phyloP scores from a whole-genome alignment of 306 rosid genomes.

The Vigna trinervia region DNA sequence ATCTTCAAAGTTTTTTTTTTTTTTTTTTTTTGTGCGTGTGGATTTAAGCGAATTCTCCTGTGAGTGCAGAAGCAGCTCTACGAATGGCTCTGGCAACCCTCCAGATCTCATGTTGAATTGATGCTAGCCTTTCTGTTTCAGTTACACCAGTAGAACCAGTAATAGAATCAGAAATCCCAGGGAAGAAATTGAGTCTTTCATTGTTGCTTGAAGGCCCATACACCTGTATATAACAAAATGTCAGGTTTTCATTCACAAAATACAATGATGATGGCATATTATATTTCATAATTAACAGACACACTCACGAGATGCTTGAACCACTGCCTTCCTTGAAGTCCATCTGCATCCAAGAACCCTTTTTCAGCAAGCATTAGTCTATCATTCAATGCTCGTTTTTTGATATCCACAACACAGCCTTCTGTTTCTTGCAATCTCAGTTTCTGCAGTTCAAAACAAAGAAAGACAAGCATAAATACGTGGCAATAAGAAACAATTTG shows the following conservation, averaged over 20 bases:
- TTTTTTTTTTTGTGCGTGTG: too few relatives aligned
- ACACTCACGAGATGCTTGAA: constrained; percentile 92
- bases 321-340: constrained; percentile 75
- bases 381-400: constrained; percentile 77
- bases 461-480: constrained; percentile 32
- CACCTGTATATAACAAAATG: constrained; percentile 51
- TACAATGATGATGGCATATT: background rate
- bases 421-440: constrained; percentile 57
- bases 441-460: constrained; percentile 53
- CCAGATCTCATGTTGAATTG: constrained; percentile 87
- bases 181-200: constrained; percentile 72
- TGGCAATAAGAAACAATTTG: background rate
- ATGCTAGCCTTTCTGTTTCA: constrained; percentile 49
- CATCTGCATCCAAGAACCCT: constrained; percentile 79
- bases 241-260: constrained; percentile 5
- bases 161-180: constrained; percentile 81
- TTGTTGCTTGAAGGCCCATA: constrained; percentile 72
- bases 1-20: background rate
- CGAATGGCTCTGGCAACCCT: constrained; percentile 83
- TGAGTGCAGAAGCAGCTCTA: constrained; percentile 76
- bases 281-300: background rate
- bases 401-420: constrained; percentile 50
- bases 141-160: constrained; percentile 46
- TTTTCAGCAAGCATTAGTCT: constrained; percentile 79
- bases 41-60: constrained; percentile 65